phyloP scores from a whole-genome alignment of 1,139 yeast species.

The Arxiozyma telluris region DNA sequence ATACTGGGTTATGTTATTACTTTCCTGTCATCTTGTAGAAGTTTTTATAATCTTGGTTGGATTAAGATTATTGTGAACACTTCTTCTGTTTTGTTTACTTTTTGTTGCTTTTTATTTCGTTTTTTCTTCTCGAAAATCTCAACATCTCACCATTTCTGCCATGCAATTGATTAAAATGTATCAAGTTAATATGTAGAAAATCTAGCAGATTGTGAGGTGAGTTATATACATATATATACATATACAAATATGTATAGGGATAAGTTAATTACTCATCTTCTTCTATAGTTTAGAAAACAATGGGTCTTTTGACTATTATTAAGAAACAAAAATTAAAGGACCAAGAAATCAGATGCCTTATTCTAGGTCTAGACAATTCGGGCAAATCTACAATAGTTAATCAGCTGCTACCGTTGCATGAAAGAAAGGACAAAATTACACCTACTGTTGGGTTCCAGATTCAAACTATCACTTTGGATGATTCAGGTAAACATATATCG shows the following conservation, averaged over 20 bases:
- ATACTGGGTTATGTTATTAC: too few species aligned
- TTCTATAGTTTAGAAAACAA: conserved; percentile 20
- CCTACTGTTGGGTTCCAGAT: conserved; percentile 64
- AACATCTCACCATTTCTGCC: too few species aligned
- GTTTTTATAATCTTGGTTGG: too few species aligned
- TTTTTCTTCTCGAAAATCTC: too few species aligned
- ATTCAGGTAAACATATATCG: conserved; percentile 26
- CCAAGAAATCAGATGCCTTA: conserved; percentile 60
- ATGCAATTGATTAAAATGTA: neutral
- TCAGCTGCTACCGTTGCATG: conserved; percentile 36
- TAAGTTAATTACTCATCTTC: too few species aligned
- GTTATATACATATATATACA: too few species aligned
- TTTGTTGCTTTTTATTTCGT: too few species aligned
- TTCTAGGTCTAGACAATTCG: conserved; percentile 80
- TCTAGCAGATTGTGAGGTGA: neutral
- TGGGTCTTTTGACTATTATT: conserved; percentile 81
- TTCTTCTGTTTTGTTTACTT: neutral
- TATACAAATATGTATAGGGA: too few species aligned
- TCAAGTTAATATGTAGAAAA: neutral
- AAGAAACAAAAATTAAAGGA: conserved; percentile 78
- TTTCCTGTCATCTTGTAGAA: too few species aligned
- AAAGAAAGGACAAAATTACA: conserved; percentile 32
- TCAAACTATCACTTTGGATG: conserved; percentile 31
- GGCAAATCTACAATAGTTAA: conserved; percentile 81
- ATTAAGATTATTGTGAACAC: neutral